Base-by-base conservation (phyloP, 495 filamentous ascomycete genomes). In the Penicillium egyptiacum region DNA sequence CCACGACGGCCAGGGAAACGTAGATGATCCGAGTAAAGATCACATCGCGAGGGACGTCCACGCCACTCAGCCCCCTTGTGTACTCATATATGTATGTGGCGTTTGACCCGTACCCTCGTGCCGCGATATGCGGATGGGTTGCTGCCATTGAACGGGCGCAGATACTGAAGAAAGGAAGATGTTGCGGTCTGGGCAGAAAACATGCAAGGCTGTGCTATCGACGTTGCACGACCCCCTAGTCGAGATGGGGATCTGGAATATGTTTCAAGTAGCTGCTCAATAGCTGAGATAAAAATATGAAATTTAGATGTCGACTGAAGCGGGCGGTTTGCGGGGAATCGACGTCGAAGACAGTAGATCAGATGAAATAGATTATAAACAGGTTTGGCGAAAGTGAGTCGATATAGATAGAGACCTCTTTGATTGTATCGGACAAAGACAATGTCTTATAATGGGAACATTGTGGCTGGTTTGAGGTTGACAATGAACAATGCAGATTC, bases 1-100 rank as follows among this genome's bases (percentile, higher is more conserved):
- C 79, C 10, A 88, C 63, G 5, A 65, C 57, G 5, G 75, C 63
- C 30, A 88, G 70, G 2, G 79, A 79, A 5, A 68, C 37, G 69
- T 77, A 76, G 57, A 82, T 74, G 22, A 76, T 68, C 20, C 68
- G 70, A 8, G 74, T 70, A 45, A 79, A 66, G 6, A 80, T 59
- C 20, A 70, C 66, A 68, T 80, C 77, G 47, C 69, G 69, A 20
- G 75, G 71, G 14, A 80, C 68, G 41, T 80, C 63, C 49, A 80
- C 77, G 23, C 77, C 77, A 20, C 45, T 59, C 22, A 80, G 40
- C 3, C 77, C 77, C 28, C 75, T 61, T 3, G 77, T 76, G 57
- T 76, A 78, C 59, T 73, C 74, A 56, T 74, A 75, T 47, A 76
- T 59, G 63, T 79, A 78, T 28, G 74, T 77, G 9, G 58, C 62